A percentile compares a stretch with the other conserved stretches of the same genome.
phyloP scores from a whole-genome alignment of 202 grass and related monocot genomes.

The Bolboschoenoplectus hybrid region DNA sequence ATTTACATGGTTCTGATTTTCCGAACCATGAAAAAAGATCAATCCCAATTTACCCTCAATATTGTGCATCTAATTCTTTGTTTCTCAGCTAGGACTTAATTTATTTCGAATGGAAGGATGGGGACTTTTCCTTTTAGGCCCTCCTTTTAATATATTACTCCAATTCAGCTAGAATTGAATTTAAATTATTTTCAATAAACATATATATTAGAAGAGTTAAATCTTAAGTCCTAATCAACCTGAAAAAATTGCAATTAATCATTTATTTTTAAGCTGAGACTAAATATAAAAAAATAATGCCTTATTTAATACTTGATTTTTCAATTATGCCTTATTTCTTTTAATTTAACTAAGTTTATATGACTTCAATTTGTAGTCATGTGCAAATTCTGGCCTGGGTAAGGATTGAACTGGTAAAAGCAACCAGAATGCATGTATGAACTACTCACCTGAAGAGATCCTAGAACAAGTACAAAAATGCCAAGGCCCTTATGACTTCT shows the following conservation, averaged over 20 bases:
- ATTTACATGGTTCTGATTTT: background rate
- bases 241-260: background rate
- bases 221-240: background rate
- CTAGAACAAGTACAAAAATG: slow-evolving; percentile 51
- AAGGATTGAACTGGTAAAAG: background rate
- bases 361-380: background rate
- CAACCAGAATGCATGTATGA: background rate
- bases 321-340: background rate
- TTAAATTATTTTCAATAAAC: too few relatives aligned
- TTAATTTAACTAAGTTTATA: background rate
- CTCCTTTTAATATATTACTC: too few relatives aligned
- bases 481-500: slow-evolving; percentile 47
- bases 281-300: background rate
- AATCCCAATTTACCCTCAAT: background rate
- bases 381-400: background rate
- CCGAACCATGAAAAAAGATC: background rate
- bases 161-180: too few relatives aligned
- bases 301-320: background rate
- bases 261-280: background rate
- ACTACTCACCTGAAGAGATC: slow-evolving; percentile 52
- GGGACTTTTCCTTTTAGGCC: too few relatives aligned
- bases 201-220: background rate
- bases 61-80: background rate
- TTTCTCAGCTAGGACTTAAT: background rate
- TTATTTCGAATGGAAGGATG: background rate